Evolutionary conservation across 306 rosid species (phyloP), one percentile per base, ranked within the genome.

Genomic region (Corylus avellana): DNA sequence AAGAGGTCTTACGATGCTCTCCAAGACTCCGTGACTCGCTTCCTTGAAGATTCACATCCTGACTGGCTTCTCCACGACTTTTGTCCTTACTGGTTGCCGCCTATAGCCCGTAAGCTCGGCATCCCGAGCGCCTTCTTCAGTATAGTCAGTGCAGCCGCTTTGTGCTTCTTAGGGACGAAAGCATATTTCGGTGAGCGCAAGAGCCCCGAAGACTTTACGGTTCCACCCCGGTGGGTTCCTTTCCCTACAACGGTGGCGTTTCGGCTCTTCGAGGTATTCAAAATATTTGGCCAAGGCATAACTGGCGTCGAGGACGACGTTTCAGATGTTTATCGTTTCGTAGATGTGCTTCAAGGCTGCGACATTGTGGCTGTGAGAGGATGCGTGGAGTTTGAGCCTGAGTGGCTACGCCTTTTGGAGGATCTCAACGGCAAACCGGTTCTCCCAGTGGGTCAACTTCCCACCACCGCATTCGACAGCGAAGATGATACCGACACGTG

Each of bases 1-100:
- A 83, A 86, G 54, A 22, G 6, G 2, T 88, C 91, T 11, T 82
- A 59, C 20, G 89, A 89, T 70, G 68, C 64, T 51, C 92, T 89
- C n/a, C 86, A 86, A 16, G 22, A 66, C 4, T 75, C 83, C 1
- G 14, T 82, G 37, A 4, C 55, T 12, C 11, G 35, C 0, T 76
- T 88, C 46, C 86, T 88, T 1, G 42, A 11, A 70, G 47, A 85
- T 22, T 77, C 82, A 18, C 68, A 75, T 10, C 80, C 79, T 0
- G 88, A 89, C 3, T 89, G 90, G 84, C 13, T 84, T 42, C 59
- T 89, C 2, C 51, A 71, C 44, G 86, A 86, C 50, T 80, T 79
- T 8, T 75, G 12, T 3, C 37, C 88, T n/a, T 73, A 70, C n/a
- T 86, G 87, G 92, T 0, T 83, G 0, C 35, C 54, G 1, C 37